phyloP scores from a whole-genome alignment of 2,329 filamentous ascomycete genomes.

The Fusarium equiseti region DNA sequence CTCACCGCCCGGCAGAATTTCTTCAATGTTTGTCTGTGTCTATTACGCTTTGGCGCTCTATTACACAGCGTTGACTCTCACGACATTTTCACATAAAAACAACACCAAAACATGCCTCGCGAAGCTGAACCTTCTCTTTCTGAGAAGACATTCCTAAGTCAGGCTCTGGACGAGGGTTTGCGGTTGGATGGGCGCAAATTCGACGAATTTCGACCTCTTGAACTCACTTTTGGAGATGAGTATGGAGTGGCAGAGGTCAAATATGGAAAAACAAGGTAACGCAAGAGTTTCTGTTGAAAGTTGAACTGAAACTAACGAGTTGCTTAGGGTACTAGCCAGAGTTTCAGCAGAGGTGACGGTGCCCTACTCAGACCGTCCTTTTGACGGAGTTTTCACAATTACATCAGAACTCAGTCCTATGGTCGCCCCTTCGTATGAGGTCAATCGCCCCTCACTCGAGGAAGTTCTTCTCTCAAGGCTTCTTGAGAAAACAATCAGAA shows the following conservation, averaged over 20 bases:
- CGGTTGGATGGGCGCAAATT: conserved; percentile 86
- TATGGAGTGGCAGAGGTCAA: conserved; percentile 90
- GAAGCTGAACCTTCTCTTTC: conserved; percentile 91
- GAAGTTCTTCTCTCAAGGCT: conserved; percentile 89
- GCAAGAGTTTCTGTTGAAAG: conserved; percentile 17
- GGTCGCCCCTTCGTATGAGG: conserved; percentile 90
- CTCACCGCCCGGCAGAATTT: conserved; percentile 66
- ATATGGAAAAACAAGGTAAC: conserved; percentile 88
- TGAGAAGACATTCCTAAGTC: conserved; percentile 86
- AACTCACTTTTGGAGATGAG: conserved; percentile 87
- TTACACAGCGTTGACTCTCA: conserved; percentile 12
- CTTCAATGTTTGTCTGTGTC: conserved; percentile 34
- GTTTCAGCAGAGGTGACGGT: conserved; percentile 90
- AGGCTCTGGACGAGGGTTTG: conserved; percentile 83
- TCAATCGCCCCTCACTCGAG: conserved; percentile 83
- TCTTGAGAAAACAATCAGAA: conserved; percentile 93
- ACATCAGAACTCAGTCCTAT: conserved; percentile 91
- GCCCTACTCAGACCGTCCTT: conserved; percentile 88
- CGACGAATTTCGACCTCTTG: conserved; percentile 82
- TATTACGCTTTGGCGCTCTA: conserved; percentile 17
- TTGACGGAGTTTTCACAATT: conserved; percentile 96
- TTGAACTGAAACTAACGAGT: conserved; percentile 17
- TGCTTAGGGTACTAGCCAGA: conserved; percentile 79
- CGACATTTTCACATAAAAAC: conserved; percentile 22
- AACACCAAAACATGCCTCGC: conserved; percentile 77